Evolutionary conservation across 225 moss, liverwort and hornwort species (phyloP), one percentile per base, ranked within the genome.

Genomic region (Bryoerythrophyllum caledonicum): DNA sequence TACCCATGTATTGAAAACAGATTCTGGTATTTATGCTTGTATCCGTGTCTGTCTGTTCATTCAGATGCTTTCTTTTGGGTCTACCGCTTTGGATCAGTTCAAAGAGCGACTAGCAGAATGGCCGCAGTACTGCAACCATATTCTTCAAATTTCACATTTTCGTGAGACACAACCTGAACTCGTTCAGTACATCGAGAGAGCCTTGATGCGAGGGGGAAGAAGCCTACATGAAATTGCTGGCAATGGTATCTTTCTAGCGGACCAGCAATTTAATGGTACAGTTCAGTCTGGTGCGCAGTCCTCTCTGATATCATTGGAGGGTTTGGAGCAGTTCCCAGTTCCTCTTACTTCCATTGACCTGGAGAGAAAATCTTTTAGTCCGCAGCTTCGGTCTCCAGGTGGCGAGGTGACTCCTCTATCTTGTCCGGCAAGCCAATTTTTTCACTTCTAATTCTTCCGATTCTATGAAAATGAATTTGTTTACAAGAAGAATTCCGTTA

Each of bases 51-150:
- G 52, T 57, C 73, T 64, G 12, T 76, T 69, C 27, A 37, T 62
- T 58, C 92, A 96, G 96, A 93, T 94, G 94, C 87, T 97, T 74
- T 90, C 92, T 19, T 97, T 94, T 82, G 96, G 92, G 27, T 82
- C 88, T 46, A 88, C 86, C 60, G 97, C 97, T 65, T 62, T 97
- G 89, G 90, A 93, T 67, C 90, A 97, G 63, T 97, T 94, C 72
- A 93, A 81, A 86, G 94, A 94, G 73, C 91, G 97, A 58, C 68
- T 97, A 66, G 91, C 90, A 46, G 93, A 94, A 82, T 94, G 91
- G 92, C 97, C 97, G 17, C 92, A 94, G 76, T 97, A 94, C 72
- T 97, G 94, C 86, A 97, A 97, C 72, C 91, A 93, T 63, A 94
- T 97, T 76, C 81, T 94, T 70, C 94, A 97, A 82, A 91, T 97